These are phyloP conservation scores for Zanthoxylum bungeanum DNA, from an alignment of 345 rosid species.

Conservation along the genomic window DNA sequence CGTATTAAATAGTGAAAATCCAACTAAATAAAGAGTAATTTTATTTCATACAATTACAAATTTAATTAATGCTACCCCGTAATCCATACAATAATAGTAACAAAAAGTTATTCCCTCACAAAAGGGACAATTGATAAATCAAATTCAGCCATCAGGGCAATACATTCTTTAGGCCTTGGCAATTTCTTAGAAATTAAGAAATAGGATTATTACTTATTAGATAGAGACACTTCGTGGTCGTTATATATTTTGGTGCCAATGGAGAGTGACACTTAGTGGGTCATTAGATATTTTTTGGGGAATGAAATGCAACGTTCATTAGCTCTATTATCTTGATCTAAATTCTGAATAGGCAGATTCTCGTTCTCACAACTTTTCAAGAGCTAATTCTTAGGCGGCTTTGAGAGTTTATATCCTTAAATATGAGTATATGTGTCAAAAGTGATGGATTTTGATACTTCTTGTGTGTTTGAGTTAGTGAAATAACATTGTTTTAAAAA, in stretches of 20 bases:
- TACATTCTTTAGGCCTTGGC: not conserved
- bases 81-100: too few species aligned
- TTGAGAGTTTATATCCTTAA: not conserved
- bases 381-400: not conserved
- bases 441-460: too few species aligned
- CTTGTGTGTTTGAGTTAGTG: not conserved
- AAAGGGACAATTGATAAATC: too few species aligned
- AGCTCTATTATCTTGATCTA: not conserved
- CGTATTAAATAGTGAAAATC: too few species aligned
- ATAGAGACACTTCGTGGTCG: too few species aligned
- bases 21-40: too few species aligned
- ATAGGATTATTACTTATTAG: too few species aligned
- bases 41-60: too few species aligned
- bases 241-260: rapidly evolving
- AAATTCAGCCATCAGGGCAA: too few species aligned
- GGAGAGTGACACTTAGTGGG: not conserved
- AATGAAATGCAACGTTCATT: not conserved
- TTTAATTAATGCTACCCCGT: not conserved
- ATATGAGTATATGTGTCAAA: not conserved
- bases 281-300: too few species aligned
- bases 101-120: too few species aligned
- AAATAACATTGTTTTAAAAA: too few species aligned
- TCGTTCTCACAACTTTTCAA: not conserved
- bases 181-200: not conserved
- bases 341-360: not conserved